Evolutionary conservation across 1,284 basidiomycete species (phyloP), one percentile per base, ranked within the genome.

Genomic region (Porogramme epimiltina): DNA sequence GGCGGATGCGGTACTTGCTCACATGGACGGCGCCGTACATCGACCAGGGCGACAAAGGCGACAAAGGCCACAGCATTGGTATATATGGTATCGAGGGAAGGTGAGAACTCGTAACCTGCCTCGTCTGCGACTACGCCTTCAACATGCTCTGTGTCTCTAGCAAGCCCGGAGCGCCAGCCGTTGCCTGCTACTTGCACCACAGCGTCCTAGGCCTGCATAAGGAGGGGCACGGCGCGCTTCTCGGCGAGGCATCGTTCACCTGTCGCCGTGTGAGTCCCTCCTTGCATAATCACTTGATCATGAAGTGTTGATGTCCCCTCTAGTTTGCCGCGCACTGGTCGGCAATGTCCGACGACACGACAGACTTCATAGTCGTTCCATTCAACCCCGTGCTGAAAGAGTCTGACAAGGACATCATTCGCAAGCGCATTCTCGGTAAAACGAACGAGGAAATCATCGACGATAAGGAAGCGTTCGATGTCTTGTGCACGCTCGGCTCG

Each of bases 61-160:
- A n/a, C n/a, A n/a, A n/a, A n/a, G n/a, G n/a, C n/a, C n/a, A 71
- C 41, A 70, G 62, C 37, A 74, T 77, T 34, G 76, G 76, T 3
- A 59, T 73, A 0, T 77, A 76, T 57, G 76, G 76, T 15, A 61
- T 78, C 25, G 76, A 77, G 57, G 76, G 76, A 55, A 77, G 75
- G 75, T 75, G 39, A 20, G n/a, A n/a, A n/a, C n/a, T 23, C 28
- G 4, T 28, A 15, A n/a, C 1, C 31, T 18, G 11, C 13, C 15
- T 16, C 19, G 13, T 37, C 19, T 13, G 16, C 25, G n/a, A 36
- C 37, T 10, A 34, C 23, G 42, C 23, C 25, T 18, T 26, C 40
- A 15, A 49, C 22, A 4, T 47, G 8, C n/a, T 9, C 15, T 22
- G 24, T 37, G 16, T 26, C 24, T 8, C 16, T 55, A 77, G 76